Percentiles rank a stretch among this genome's conserved stretches.
Evolutionary conservation across 768 basidiomycete genomes (phyloP).

Genomic region (Leccinum ochraceum): DNA sequence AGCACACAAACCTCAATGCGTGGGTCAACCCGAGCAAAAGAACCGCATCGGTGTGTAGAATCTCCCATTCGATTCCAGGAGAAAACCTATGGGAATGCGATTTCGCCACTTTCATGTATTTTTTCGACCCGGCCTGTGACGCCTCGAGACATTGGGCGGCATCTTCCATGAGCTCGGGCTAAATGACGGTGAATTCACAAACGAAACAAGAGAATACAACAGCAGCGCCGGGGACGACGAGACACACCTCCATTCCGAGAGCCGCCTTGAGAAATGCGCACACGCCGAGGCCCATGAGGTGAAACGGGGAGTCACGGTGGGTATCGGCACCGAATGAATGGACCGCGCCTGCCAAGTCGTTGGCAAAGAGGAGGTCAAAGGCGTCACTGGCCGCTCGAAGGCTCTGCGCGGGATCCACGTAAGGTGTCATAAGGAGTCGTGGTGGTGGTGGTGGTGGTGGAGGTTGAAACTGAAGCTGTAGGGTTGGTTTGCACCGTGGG

Average conservation of each 20-base stretch:
- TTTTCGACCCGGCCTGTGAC: conserved; percentile 63
- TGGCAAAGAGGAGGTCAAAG: conserved; percentile 69
- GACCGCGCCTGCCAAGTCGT: conserved; percentile 59
- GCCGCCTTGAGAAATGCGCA: conserved; percentile 77
- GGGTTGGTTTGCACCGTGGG: neutral
- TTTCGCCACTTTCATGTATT: conserved; percentile 43
- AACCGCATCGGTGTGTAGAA: conserved; percentile 71
- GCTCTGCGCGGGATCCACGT: conserved; percentile 28
- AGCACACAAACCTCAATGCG: conserved; percentile 58
- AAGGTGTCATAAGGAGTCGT: neutral
- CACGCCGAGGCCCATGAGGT: conserved; percentile 69
- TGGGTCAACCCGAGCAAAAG: conserved; percentile 71
- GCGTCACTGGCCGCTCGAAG: conserved; percentile 45
- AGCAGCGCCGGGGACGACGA: neutral
- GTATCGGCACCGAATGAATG: conserved; percentile 40
- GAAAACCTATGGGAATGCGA: conserved; percentile 45
- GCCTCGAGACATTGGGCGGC: conserved; percentile 55
- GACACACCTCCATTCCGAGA: conserved; percentile 71
- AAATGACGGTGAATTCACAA: neutral
- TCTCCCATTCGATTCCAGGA: conserved; percentile 74
- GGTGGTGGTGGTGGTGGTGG: conserved; percentile 2
- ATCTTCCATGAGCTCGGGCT: conserved; percentile 65
- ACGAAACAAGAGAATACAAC: neutral
- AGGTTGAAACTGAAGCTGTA: neutral
- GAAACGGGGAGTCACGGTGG: conserved; percentile 59